These are phyloP conservation scores for Rosellinia necatrix DNA, from an alignment of 2,329 filamentous ascomycete species.

Conservation along the genomic window DNA sequence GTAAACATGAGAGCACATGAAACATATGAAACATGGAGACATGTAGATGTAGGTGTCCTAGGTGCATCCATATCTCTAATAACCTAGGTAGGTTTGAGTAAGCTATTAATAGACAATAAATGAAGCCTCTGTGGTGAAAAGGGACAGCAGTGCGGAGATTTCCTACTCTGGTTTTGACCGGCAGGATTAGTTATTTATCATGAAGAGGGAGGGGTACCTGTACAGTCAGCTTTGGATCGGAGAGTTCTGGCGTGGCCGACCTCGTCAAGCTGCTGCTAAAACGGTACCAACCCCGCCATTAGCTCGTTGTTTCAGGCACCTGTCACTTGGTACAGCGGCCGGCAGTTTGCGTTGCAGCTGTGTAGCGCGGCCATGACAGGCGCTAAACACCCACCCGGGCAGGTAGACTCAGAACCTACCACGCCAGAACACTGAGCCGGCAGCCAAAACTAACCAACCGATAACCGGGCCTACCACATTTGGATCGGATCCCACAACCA, in stretches of 20 bases:
- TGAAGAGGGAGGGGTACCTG: too few relatives aligned
- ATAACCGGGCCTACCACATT: slow-evolving; percentile 24
- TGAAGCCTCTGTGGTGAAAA: too few relatives aligned
- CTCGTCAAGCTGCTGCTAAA: slow-evolving; percentile 6
- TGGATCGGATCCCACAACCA: slow-evolving; percentile 21
- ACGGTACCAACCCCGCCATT: not conserved
- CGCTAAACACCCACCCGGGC: not conserved
- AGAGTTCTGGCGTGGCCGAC: too few relatives aligned
- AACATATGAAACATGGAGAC: too few relatives aligned
- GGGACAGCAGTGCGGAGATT: slow-evolving; percentile 13
- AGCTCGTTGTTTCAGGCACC: not conserved
- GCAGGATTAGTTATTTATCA: slow-evolving; percentile 8
- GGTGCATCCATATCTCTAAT: too few relatives aligned
- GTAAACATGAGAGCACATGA: too few relatives aligned
- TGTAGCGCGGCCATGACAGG: too few relatives aligned
- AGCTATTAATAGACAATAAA: too few relatives aligned
- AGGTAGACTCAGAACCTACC: too few relatives aligned
- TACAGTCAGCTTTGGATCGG: slow-evolving; percentile 29
- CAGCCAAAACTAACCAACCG: slow-evolving; percentile 2
- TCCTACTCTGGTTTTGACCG: slow-evolving; percentile 23
- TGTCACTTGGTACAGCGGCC: not conserved
- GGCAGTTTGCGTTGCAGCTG: too few relatives aligned
- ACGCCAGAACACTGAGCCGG: not conserved
- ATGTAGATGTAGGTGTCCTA: too few relatives aligned
- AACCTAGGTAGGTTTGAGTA: too few relatives aligned